Conservation (phyloP, 2,329 filamentous ascomycete genomes). For the Colletotrichum sp. region DNA sequence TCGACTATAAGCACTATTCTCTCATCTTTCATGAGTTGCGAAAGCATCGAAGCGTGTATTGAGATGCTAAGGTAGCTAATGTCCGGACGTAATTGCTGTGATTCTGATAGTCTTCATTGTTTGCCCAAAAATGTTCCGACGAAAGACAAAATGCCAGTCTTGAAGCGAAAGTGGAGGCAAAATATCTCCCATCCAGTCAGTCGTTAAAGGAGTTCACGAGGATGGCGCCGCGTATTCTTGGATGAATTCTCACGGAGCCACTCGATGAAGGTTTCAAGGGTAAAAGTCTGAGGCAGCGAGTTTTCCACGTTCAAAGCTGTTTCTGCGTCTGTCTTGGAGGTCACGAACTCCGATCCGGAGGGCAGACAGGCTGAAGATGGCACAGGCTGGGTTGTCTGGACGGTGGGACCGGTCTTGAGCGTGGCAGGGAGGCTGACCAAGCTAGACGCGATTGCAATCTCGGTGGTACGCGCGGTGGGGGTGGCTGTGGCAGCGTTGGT, state of each 20-base stretch:
- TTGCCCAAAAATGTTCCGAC: fast-evolving
- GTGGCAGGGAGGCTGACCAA: not conserved
- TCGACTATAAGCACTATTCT: no score
- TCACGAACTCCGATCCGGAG: fast-evolving
- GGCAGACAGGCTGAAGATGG: not conserved
- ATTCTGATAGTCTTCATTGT: fast-evolving
- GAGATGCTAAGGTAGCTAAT: no score
- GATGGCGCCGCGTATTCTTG: not conserved
- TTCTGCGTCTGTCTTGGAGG: not conserved
- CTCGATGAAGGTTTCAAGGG: not conserved
- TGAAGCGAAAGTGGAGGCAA: not conserved
- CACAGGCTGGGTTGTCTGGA: not conserved
- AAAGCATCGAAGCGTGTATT: fast-evolving
- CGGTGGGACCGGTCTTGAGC: not conserved
- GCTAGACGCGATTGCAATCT: not conserved
- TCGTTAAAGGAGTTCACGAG: not conserved
- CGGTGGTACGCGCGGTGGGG: not conserved
- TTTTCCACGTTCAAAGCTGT: fast-evolving
- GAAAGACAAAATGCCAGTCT: not conserved
- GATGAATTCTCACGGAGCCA: not conserved
- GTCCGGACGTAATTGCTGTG: not conserved
- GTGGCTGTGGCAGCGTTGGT: fast-evolving
- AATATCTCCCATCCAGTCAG: not conserved
- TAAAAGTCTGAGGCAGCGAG: not conserved
- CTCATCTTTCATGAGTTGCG: no score